Evolutionary conservation across 805 yeast genomes (phyloP), one percentile per base, ranked within the genome.

Genomic region (Nakazawaea ambrosiae): DNA sequence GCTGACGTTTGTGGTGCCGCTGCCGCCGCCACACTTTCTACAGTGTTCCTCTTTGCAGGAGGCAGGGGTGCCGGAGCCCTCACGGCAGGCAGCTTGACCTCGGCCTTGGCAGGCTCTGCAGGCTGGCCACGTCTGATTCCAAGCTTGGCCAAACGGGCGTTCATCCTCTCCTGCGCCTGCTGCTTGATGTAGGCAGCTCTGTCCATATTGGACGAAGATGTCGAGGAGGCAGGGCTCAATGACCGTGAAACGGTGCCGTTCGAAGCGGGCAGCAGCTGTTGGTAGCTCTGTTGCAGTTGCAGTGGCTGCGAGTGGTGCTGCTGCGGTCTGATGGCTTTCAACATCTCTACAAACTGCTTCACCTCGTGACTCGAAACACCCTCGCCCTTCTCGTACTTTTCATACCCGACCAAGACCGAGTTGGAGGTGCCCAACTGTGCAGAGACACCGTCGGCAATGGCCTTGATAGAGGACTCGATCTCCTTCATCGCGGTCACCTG

Each of bases 141-240:
- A 40, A 87, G 67, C 44, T 79, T 82, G 3, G 94, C 95, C 50
- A 87, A 66, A 49, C 87, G 69, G 49, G 84, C 95, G 43, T 78
- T 79, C 96, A 88, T 87, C 58, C 84, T 73, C 50, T 79, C 78
- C 48, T 74, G 74, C 2, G 86, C 86, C 51, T 84, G 90, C 14
- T 87, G 90, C 55, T 85, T 87, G 37, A 86, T 77, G 49, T 75
- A 72, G n/a, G 85, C 81, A 4, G 92, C 73, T 43, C 94, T 67
- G 32, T 83, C 89, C 41, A 75, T 82, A 1, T 37, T 41, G 14
- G 41, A 20, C 17, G 39, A 24, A 16, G 27, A 23, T n/a, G 36
- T 15, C 2, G 42, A 32, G 15, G 40, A 15, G 16, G 30, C 19
- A 2, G 40, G 23, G 12, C n/a, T n/a, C n/a, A 33, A 12, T 16